Evolutionary conservation across 306 rosid species (phyloP), one percentile per base, ranked within the genome.

Genomic region (Quercus dentata): DNA sequence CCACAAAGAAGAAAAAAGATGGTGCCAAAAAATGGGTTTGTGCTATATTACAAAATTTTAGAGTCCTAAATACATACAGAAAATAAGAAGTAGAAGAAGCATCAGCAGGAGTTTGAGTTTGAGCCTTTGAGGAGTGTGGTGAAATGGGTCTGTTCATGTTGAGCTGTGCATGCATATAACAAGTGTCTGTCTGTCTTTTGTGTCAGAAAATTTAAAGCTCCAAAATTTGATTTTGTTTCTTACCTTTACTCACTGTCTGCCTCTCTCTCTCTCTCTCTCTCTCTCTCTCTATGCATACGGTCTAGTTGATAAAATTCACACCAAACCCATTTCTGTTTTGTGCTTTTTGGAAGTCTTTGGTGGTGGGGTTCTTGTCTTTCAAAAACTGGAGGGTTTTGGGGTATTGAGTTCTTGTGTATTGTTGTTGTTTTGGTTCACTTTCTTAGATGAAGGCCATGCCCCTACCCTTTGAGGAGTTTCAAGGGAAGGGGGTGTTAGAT

Each of bases 361-460:
- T 69, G 80, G 87, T 54, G 73, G 82, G 78, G 84, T 85, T 54
- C 27, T 61, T 38, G 56, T 57, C 85, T 87, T 77, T 77, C 14
- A 79, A 82, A 89, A 91, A 21, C 91, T 89, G 90, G 89, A 82
- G 92, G 86, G 80, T 84, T 73, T 73, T 68, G 71, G 69, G 75
- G 33, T 56, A 0, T 58, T 69, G 78, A 76, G 62, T 59, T 82
- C 85, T 55, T 76, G 82, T 72, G 74, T 84, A 78, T 80, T 75
- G 77, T 80, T 84, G 76, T 83, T 68, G 57, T 65, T 25, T 61
- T 75, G 51, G 81, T 83, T 87, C 63, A 30, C 63, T 76, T 38
- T 73, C 59, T 88, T 94, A 88, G 97, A 94, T 91, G 97, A 94
- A 94, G 98, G 98, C 97, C 87, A 84, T 94, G 94, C 97, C 94